These are phyloP conservation scores for Leccinum fuscescens DNA, from an alignment of 1,284 basidiomycete species.

Conservation along the genomic window DNA sequence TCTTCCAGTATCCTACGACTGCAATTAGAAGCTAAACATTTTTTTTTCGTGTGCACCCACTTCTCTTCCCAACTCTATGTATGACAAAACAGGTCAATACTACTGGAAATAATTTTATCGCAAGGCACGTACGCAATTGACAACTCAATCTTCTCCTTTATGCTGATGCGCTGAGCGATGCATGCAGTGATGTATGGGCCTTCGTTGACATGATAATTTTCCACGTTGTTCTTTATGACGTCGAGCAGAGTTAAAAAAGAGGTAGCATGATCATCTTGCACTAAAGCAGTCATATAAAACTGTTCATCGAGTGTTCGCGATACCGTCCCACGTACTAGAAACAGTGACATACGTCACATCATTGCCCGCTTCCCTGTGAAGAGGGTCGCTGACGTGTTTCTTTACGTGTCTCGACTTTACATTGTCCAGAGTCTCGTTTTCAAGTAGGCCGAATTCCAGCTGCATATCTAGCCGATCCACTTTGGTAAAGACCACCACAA, in stretches of 20 bases:
- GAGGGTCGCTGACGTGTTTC: not conserved
- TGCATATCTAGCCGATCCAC: not conserved
- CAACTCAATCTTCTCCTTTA: not conserved
- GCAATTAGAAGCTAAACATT: not conserved
- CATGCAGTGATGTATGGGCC: accelerated
- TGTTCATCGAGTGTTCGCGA: not conserved
- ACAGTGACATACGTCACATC: not conserved
- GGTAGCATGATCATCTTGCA: not conserved
- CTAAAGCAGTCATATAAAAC: not conserved
- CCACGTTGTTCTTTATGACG: accelerated
- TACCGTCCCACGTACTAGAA: not conserved
- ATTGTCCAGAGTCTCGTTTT: not conserved
- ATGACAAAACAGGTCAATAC: not conserved
- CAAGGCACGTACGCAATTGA: not conserved
- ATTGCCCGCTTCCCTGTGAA: not conserved
- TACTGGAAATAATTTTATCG: not conserved
- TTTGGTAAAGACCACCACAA: not conserved
- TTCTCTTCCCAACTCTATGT: not conserved
- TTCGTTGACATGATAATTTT: not conserved
- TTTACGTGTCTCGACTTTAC: not conserved
- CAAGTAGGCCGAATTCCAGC: not conserved
- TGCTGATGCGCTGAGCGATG: not conserved
- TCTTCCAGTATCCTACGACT: not conserved
- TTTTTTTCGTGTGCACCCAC: not conserved
- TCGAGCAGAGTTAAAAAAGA: not conserved